A percentile compares a stretch with the other conserved stretches of the same genome.
phyloP scores from a whole-genome alignment of 2,329 filamentous ascomycete genomes.

The Colletotrichum eremochloae region DNA sequence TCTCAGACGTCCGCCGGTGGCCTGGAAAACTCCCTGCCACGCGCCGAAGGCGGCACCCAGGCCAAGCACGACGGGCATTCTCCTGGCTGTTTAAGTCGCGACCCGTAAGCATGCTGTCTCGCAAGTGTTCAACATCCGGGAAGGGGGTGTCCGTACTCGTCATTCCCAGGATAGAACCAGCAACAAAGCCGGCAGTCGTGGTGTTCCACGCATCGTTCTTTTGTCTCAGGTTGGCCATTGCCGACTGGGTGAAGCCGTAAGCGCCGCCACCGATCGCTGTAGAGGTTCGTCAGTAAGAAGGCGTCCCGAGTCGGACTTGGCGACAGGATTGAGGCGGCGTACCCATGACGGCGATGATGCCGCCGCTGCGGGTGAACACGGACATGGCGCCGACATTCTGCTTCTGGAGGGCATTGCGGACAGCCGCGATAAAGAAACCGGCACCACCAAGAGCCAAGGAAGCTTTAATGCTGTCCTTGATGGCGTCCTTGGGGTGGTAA shows the following conservation, averaged over 20 bases:
- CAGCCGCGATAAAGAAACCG: slow-evolving; percentile 79
- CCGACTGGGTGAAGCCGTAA: slow-evolving; percentile 82
- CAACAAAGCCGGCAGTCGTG: slow-evolving; percentile 81
- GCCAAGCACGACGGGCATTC: slow-evolving; percentile 78
- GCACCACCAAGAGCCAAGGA: slow-evolving; percentile 74
- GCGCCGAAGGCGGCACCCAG: slow-evolving; percentile 71
- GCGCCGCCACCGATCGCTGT: slow-evolving; percentile 79
- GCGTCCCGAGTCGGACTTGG: not conserved
- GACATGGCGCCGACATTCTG: slow-evolving; percentile 85
- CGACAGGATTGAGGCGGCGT: not conserved
- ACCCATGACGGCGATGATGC: slow-evolving; percentile 69
- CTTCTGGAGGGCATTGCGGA: slow-evolving; percentile 89
- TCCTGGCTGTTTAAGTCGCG: slow-evolving; percentile 52
- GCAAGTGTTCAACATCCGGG: not conserved
- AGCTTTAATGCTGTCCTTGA: slow-evolving; percentile 75
- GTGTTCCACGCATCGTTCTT: slow-evolving; percentile 85
- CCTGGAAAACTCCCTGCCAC: slow-evolving; percentile 74
- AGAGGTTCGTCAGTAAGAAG: slow-evolving; percentile 8
- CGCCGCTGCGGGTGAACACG: slow-evolving; percentile 83
- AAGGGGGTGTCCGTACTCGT: slow-evolving; percentile 68
- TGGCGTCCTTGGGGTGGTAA: slow-evolving; percentile 82
- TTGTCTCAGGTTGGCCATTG: slow-evolving; percentile 86
- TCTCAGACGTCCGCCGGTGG: slow-evolving; percentile 72
- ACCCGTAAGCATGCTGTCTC: slow-evolving; percentile 27
- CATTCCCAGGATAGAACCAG: slow-evolving; percentile 79